Evolutionary conservation across 805 yeast genomes (phyloP), one percentile per base, ranked within the genome.

Genomic region (Suhomyces sp.): DNA sequence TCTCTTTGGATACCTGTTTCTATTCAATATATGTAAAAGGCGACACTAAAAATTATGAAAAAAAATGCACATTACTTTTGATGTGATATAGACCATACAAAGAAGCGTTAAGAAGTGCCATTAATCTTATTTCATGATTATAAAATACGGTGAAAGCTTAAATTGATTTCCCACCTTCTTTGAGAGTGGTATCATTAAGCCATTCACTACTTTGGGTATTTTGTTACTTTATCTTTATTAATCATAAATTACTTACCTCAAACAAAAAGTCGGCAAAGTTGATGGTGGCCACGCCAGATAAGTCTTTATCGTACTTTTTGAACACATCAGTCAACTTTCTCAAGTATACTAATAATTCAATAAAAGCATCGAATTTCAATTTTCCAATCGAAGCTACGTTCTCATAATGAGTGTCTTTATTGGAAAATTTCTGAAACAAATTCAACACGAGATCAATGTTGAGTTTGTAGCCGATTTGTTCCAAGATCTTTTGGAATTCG

Each of bases 361-460:
- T 90, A 68, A 89, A 89, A 65, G 83, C 78, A 65, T 89, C 96
- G 66, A 89, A 89, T 53, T 87, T 83, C 67, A 89, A 64, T 52
- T 69, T 73, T 1, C 78, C 78, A 29, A 73, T 69, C 0, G 63
- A 51, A 15, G 15, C 57, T 48, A 15, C 59, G 47, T 65, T 66
- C 6, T 60, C 59, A 39, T 60, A 58, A 37, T 57, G 55, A 25
- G 60, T 54, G 21, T 72, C 77, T 39, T 67, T 67, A 56, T 65
- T 62, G 43, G 84, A 76, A 61, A 83, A 85, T 52, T 77, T 77
- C 56, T 76, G 80, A 61, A 84, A 86, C 51, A 86, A 68, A 60
- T 79, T 82, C 44, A 80, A 72, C 22, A 83, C 83, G 56, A 83
- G 75, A 57, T 78, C 81, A 15, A 81, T 75, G 49, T 83, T 78